Conservation (phyloP, 441 rosid species). For the Isatis lusitanica region DNA sequence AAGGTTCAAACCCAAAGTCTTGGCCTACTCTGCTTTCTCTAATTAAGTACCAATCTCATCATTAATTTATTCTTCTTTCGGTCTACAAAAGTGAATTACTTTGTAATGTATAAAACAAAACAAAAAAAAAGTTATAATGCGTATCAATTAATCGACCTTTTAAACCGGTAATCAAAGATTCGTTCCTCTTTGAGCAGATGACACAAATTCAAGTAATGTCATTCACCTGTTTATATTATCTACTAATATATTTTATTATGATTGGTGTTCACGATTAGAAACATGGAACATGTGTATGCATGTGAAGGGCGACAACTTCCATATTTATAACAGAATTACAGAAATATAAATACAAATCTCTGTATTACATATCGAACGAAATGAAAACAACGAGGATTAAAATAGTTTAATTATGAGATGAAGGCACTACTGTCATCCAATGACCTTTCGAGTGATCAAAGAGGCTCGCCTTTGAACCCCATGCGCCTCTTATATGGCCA, state of each 20-base stretch:
- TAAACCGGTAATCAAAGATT: conserved; percentile 1
- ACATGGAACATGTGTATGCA: conserved; percentile 36
- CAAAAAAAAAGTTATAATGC: not conserved
- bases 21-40: not conserved
- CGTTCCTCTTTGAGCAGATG: conserved; percentile 11
- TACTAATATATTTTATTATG: not conserved
- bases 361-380: conserved; percentile 2
- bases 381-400: conserved; percentile 7
- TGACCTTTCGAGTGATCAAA: conserved; percentile 35
- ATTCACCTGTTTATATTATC: not conserved
- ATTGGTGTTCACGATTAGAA: conserved; percentile 36
- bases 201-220: not conserved
- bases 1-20: not conserved
- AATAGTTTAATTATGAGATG: not conserved
- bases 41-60: not conserved
- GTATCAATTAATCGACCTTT: not conserved
- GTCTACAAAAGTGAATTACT: conserved; percentile 7
- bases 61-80: not conserved
- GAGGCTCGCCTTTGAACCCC: conserved; percentile 30
- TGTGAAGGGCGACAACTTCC: conserved; percentile 33
- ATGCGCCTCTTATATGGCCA: conserved; percentile 29
- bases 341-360: conserved; percentile 19
- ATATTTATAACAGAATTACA: conserved; percentile 16
- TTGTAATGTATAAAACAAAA: not conserved
- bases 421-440: conserved; percentile 3